These are phyloP conservation scores for Calamus simplicifolius DNA, from an alignment of 176 grass and related monocot genomes.

Conservation along the genomic window DNA sequence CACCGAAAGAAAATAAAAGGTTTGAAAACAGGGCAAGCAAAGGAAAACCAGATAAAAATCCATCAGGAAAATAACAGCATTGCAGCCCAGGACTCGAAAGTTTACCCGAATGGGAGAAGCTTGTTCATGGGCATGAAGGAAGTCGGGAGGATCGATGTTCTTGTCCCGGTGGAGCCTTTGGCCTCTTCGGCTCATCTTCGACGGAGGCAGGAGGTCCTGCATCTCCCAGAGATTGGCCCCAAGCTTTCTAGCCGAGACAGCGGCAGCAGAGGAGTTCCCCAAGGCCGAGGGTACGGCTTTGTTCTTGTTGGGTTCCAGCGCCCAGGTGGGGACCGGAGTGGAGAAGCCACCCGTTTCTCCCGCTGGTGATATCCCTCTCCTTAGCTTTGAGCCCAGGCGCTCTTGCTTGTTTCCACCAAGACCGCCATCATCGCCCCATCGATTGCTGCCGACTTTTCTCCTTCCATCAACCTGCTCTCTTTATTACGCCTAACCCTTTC, in stretches of 20 bases:
- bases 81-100: too few relatives aligned
- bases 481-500: too few relatives aligned
- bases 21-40: too few relatives aligned
- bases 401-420: conserved; percentile 9
- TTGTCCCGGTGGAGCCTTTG: conserved; percentile 26
- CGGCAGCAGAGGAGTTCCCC: neutral
- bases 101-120: too few relatives aligned
- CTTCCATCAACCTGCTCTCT: conserved; percentile 16
- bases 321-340: conserved; percentile 66
- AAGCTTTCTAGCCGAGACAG: conserved; percentile 72
- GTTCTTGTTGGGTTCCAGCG: conserved; percentile 27
- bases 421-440: conserved; percentile 15
- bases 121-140: neutral
- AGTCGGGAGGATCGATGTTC: conserved; percentile 1
- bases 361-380: conserved; percentile 19
- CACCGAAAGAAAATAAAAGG: too few relatives aligned
- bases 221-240: conserved; percentile 95
- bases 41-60: too few relatives aligned
- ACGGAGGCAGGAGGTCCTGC: conserved; percentile 25
- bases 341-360: conserved; percentile 27
- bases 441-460: conserved; percentile 27
- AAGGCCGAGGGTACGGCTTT: conserved; percentile 4
- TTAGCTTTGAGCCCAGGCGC: conserved; percentile 20
- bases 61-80: too few relatives aligned
- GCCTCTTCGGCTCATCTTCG: neutral